Evolutionary conservation across 225 moss, liverwort and hornwort genomes (phyloP).

Genomic region (Lunularia cruciata): DNA sequence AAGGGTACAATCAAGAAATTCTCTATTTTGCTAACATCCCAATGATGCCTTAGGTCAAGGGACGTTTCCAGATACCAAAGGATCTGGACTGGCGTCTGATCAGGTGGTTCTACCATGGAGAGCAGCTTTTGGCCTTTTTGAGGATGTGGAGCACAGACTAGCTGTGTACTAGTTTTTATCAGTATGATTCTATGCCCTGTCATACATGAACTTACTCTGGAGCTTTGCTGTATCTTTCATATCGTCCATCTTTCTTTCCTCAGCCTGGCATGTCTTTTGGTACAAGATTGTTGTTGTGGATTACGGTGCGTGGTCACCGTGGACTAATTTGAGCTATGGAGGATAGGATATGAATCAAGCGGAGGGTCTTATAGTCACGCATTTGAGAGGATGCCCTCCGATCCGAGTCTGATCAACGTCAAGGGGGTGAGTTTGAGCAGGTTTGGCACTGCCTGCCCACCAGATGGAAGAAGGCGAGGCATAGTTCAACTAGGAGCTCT

Average conservation of each 20-base stretch:
- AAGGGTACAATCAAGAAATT: conserved; percentile 25
- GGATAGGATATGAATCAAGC: background rate
- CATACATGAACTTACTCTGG: conserved; percentile 11
- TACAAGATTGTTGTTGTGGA: background rate
- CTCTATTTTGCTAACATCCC: conserved; percentile 19
- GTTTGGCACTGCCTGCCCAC: background rate
- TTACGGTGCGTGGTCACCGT: background rate
- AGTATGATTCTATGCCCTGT: conserved; percentile 9
- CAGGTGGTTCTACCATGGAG: conserved; percentile 17
- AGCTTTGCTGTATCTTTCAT: conserved; percentile 7
- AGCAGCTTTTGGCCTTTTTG: conserved; percentile 14
- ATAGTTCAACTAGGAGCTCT: background rate
- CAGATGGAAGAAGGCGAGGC: background rate
- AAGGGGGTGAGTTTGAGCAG: background rate
- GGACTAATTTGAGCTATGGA: background rate
- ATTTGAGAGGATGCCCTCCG: background rate
- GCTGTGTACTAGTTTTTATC: conserved; percentile 17
- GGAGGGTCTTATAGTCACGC: background rate
- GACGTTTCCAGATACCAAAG: conserved; percentile 28
- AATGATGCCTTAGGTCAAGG: conserved; percentile 22
- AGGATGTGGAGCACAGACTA: conserved; percentile 21
- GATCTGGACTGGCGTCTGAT: conserved; percentile 26
- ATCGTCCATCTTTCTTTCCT: conserved; percentile 8
- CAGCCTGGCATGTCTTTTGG: background rate
- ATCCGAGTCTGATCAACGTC: background rate